These are phyloP conservation scores for Quercus lobata DNA, from an alignment of 331 rosid genomes.

Conservation along the genomic window DNA sequence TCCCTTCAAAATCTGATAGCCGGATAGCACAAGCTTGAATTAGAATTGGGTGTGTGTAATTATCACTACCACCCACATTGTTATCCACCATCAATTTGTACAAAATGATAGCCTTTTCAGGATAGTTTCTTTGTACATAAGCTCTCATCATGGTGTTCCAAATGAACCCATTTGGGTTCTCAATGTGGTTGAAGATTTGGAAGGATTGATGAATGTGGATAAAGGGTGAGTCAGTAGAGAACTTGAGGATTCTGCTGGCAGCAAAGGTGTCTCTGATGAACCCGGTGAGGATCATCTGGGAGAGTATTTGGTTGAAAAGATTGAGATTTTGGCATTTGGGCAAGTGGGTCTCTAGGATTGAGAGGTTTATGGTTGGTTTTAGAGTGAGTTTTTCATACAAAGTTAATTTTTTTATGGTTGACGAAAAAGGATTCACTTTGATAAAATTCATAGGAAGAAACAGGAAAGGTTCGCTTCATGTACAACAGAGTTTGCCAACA, in stretches of 20 bases:
- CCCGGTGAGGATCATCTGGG: constrained; percentile 56
- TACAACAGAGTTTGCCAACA: no score
- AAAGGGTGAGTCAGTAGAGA: constrained; percentile 30
- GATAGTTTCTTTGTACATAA: constrained; percentile 31
- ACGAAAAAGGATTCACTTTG: constrained; percentile 13
- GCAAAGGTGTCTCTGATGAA: constrained; percentile 52
- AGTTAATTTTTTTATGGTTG: constrained; percentile 11
- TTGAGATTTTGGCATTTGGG: constrained; percentile 32
- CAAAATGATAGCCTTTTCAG: constrained; percentile 27
- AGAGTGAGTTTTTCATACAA: constrained; percentile 16
- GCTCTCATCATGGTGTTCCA: constrained; percentile 67
- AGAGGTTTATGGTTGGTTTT: constrained; percentile 36
- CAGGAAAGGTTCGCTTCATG: no score
- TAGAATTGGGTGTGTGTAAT: constrained; percentile 53
- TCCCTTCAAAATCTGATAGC: constrained; percentile 38
- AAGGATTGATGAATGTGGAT: constrained; percentile 30
- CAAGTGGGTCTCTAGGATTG: constrained; percentile 40
- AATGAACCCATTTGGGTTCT: constrained; percentile 47
- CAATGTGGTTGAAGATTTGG: constrained; percentile 36
- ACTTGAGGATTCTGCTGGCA: constrained; percentile 48
- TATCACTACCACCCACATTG: constrained; percentile 29
- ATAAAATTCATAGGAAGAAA: background rate
- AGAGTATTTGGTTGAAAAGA: constrained; percentile 38
- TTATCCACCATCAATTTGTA: constrained; percentile 37
- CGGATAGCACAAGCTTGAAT: constrained; percentile 46